phyloP scores from a whole-genome alignment of 106 monocot species.

The Dendrobium huoshanense region DNA sequence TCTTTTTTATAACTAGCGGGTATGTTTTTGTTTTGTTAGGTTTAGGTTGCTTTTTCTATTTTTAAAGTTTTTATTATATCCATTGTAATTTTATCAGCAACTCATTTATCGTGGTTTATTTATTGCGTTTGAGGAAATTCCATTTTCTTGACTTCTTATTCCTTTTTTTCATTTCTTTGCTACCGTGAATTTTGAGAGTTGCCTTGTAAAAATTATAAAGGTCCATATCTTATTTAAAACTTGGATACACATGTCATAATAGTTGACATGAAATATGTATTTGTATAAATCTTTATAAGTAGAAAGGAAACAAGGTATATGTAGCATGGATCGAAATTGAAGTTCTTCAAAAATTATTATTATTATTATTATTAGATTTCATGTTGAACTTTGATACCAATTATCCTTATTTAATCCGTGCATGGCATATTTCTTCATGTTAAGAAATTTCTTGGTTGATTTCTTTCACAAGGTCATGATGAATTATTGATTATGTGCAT shows the following conservation, averaged over 20 bases:
- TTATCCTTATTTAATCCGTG: background rate
- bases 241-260: background rate
- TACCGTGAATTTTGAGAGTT: background rate
- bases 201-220: background rate
- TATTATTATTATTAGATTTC: background rate
- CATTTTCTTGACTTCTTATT: background rate
- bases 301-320: background rate
- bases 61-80: background rate
- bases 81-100: background rate
- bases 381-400: background rate
- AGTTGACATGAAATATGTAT: background rate
- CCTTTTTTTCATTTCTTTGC: background rate
- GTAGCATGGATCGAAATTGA: background rate
- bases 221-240: background rate
- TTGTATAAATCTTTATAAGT: background rate
- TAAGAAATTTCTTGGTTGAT: background rate
- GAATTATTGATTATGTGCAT: constrained; percentile 4
- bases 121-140: background rate
- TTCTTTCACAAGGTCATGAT: background rate
- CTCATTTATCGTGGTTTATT: background rate
- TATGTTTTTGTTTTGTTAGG: background rate
- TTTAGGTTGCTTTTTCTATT: background rate
- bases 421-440: background rate
- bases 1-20: background rate
- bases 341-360: background rate